Evolutionary conservation across 148 eudicot genomes (phyloP).

Genomic region (Rhododendron ferrugineum): DNA sequence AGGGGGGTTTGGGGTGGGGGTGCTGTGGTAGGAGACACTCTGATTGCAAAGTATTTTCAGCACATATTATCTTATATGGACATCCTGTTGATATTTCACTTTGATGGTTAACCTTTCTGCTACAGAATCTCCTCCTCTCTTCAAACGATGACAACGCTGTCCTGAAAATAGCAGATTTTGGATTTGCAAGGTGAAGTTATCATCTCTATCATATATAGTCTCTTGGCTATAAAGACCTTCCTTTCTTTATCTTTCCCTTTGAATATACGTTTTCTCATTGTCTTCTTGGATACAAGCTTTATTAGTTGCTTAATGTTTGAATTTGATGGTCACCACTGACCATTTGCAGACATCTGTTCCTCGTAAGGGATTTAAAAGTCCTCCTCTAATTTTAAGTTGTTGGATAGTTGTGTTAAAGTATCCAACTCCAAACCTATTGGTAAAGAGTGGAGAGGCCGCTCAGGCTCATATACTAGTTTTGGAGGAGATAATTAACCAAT

Average conservation of each 20-base stretch:
- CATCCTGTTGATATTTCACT: neutral
- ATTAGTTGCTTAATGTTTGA: neutral
- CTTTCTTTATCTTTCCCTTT: neutral
- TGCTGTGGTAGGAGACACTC: neutral
- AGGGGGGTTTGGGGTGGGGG: neutral
- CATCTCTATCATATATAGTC: neutral
- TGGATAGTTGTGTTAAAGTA: no score
- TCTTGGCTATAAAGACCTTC: neutral
- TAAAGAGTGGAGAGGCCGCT: no score
- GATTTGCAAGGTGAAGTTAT: slow-evolving; percentile 77
- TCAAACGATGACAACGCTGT: slow-evolving; percentile 48
- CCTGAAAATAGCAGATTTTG: slow-evolving; percentile 97
- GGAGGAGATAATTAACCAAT: no score
- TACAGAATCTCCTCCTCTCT: slow-evolving; percentile 85
- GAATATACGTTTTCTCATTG: neutral
- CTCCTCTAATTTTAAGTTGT: neutral
- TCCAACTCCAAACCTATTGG: no score
- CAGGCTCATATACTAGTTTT: no score
- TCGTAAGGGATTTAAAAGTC: neutral
- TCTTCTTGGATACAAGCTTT: neutral
- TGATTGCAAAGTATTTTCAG: neutral
- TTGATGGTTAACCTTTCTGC: slow-evolving; percentile 16
- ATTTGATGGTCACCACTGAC: slow-evolving; percentile 6
- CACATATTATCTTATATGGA: neutral
- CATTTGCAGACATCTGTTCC: neutral